Conservation (phyloP, 129 eudicot species). For the Arctium lappa region DNA sequence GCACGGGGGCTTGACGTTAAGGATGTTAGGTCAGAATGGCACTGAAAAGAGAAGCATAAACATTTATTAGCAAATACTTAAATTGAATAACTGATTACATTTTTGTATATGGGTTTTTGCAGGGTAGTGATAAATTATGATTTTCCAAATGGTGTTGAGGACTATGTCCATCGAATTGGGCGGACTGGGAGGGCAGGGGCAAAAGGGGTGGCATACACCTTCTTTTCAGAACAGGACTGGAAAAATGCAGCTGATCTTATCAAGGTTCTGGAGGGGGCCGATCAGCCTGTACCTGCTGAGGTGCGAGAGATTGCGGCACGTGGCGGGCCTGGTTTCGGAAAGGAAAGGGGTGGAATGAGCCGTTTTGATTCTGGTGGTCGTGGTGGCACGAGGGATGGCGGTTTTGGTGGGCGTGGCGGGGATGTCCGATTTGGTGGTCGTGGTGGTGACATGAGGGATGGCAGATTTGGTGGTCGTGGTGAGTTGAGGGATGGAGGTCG, state of each 20-base stretch:
- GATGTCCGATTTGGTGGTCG: conserved; percentile 38
- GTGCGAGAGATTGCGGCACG: conserved; percentile 79
- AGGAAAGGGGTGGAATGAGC: conserved; percentile 57
- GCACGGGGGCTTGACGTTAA: conserved; percentile 90
- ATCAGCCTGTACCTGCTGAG: conserved; percentile 75
- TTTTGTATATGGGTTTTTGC: conserved; percentile 12
- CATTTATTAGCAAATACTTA: background rate
- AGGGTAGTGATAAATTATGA: conserved; percentile 93
- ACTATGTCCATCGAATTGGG: conserved; percentile 92
- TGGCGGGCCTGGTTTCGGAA: conserved; percentile 67
- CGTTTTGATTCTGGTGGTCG: conserved; percentile 59
- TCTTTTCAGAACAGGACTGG: conserved; percentile 93
- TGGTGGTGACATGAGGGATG: conserved; percentile 43
- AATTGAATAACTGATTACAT: background rate
- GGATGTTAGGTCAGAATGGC: conserved; percentile 63
- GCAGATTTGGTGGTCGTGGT: conserved; percentile 74
- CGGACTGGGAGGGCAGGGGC: conserved; percentile 98
- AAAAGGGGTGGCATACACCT: conserved; percentile 82
- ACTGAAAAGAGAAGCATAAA: background rate
- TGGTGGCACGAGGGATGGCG: conserved; percentile 53
- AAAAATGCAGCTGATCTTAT: conserved; percentile 75
- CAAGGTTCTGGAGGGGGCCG: conserved; percentile 86
- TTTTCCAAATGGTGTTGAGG: conserved; percentile 91
- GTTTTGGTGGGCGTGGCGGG: conserved; percentile 44
- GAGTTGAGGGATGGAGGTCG: conserved; percentile 51